Evolutionary conservation across 2,329 filamentous ascomycete genomes (phyloP).

Genomic region (Fusarium coffeatum): DNA sequence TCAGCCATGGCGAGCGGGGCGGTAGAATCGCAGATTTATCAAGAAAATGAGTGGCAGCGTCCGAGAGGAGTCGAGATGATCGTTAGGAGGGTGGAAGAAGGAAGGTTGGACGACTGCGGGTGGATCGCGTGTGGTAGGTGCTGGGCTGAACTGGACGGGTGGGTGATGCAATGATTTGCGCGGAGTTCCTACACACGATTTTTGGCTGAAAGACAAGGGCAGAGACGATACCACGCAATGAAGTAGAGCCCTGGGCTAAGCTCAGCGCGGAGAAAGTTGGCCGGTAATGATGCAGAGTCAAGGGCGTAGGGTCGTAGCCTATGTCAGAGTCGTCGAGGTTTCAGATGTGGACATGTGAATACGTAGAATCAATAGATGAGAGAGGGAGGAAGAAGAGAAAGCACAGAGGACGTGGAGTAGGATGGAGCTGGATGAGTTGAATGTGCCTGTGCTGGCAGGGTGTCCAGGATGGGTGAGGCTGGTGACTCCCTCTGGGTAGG

Average conservation of each 20-base stretch:
- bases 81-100: constrained; percentile 37
- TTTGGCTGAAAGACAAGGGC: constrained; percentile 40
- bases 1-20: constrained; percentile 79
- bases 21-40: constrained; percentile 50
- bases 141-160: constrained; percentile 25
- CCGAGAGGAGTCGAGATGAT: constrained; percentile 38
- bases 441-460: constrained; percentile 14
- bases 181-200: constrained; percentile 48
- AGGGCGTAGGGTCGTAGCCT: constrained; percentile 36
- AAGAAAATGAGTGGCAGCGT: constrained; percentile 38
- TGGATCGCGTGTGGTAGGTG: constrained; percentile 46
- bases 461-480: constrained; percentile 15
- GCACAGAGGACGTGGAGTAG: constrained; percentile 35
- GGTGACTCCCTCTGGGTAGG: constrained; percentile 2
- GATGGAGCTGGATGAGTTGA: constrained; percentile 37
- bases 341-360: constrained; percentile 42
- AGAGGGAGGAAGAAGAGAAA: constrained; percentile 38
- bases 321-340: constrained; percentile 29
- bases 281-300: constrained; percentile 26
- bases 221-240: constrained; percentile 19
- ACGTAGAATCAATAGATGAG: constrained; percentile 45
- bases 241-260: constrained; percentile 13
- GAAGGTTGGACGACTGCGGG: constrained; percentile 43
- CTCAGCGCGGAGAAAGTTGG: constrained; percentile 35
- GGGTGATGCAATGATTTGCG: constrained; percentile 51